Conservation (phyloP, 73 alveolate species). For the Stentor coeruleus region DNA sequence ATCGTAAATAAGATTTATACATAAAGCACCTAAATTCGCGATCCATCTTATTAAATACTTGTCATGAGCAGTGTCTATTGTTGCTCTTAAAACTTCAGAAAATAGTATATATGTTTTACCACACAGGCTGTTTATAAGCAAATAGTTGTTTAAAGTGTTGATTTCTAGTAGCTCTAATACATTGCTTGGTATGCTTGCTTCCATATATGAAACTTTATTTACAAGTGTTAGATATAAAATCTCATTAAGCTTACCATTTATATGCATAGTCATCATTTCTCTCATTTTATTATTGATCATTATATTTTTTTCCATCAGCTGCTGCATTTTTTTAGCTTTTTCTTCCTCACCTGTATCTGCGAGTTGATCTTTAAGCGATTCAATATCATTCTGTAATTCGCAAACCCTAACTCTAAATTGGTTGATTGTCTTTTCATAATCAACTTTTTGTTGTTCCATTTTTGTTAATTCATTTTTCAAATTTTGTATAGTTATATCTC, state of each 20-base stretch:
- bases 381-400: slow-evolving; percentile 6
- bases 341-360: slow-evolving; percentile 23
- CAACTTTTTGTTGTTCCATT: slow-evolving; percentile 13
- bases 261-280: slow-evolving; percentile 20
- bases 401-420: slow-evolving; percentile 13
- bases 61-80: neutral
- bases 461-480: neutral
- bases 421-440: slow-evolving; percentile 17
- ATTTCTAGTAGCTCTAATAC: neutral
- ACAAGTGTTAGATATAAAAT: neutral
- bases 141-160: neutral
- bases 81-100: neutral
- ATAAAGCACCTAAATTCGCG: neutral
- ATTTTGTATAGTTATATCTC: neutral
- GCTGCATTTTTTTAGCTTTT: slow-evolving; percentile 17
- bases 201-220: neutral
- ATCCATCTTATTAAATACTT: neutral
- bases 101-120: neutral
- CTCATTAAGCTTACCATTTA: slow-evolving; percentile 2
- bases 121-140: neutral
- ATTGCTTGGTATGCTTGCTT: neutral
- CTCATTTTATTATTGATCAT: slow-evolving; percentile 8
- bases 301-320: slow-evolving; percentile 2
- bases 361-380: slow-evolving; percentile 6
- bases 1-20: neutral